These are phyloP conservation scores for Serendipita indica DNA, from an alignment of 768 basidiomycete genomes.

Conservation along the genomic window DNA sequence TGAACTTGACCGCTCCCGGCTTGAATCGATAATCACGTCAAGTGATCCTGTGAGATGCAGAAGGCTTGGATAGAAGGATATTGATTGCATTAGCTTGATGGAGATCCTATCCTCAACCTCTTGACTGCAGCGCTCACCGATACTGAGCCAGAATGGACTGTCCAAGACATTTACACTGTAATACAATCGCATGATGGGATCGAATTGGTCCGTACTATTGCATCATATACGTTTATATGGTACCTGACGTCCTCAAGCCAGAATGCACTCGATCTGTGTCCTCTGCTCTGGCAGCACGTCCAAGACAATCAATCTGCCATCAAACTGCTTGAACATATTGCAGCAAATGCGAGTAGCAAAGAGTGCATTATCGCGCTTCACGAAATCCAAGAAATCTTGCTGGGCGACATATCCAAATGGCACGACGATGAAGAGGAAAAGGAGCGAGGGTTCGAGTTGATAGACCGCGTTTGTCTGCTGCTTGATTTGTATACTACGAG, in stretches of 20 bases:
- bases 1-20: neutral
- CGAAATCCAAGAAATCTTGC: neutral
- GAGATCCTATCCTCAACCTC: neutral
- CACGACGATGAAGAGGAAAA: neutral
- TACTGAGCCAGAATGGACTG: neutral
- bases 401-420: neutral
- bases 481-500: neutral
- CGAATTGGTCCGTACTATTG: neutral
- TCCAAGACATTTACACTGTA: neutral
- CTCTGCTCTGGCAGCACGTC: neutral
- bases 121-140: neutral
- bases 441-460: neutral
- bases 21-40: neutral
- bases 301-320: neutral
- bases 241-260: neutral
- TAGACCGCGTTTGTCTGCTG: neutral
- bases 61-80: neutral
- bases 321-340: neutral
- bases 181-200: neutral
- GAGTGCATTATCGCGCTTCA: neutral
- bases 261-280: constrained; percentile 5
- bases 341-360: neutral
- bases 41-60: neutral
- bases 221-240: neutral
- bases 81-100: neutral